Percentiles rank a stretch among this genome's conserved stretches.
These are phyloP conservation scores for Cymbopogon flexuosus DNA, from an alignment of 202 grass and related monocot genomes.

Conservation along the genomic window DNA sequence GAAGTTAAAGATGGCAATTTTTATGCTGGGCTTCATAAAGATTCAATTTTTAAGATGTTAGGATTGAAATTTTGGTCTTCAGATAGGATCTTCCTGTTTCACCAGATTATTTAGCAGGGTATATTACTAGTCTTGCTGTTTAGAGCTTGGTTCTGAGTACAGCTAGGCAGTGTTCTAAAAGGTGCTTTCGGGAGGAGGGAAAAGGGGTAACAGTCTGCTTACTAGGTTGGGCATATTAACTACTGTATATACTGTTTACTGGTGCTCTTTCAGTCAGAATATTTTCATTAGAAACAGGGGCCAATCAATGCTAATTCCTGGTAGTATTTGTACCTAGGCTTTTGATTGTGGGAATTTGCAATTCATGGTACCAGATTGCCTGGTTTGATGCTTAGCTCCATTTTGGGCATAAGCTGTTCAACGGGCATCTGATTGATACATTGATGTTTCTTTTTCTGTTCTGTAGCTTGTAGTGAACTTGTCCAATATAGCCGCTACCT, in stretches of 20 bases:
- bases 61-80: background rate
- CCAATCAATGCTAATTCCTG: background rate
- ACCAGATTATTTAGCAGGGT: background rate
- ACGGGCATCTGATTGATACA: background rate
- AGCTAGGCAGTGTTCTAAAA: background rate
- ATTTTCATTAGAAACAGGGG: background rate
- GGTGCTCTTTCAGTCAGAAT: background rate
- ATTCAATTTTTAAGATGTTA: constrained; percentile 21
- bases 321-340: background rate
- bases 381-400: constrained; percentile 22
- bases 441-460: background rate
- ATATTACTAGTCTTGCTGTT: background rate
- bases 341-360: background rate
- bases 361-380: background rate
- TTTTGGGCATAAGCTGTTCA: background rate
- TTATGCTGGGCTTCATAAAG: constrained; percentile 1
- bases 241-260: background rate
- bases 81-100: background rate
- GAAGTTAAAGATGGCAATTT: constrained; percentile 6
- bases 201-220: background rate
- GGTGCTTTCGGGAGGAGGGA: background rate
- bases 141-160: background rate
- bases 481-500: background rate
- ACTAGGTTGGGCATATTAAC: background rate
- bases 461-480: background rate